phyloP scores from a whole-genome alignment of 768 basidiomycete species.

The Mycena indigotica region DNA sequence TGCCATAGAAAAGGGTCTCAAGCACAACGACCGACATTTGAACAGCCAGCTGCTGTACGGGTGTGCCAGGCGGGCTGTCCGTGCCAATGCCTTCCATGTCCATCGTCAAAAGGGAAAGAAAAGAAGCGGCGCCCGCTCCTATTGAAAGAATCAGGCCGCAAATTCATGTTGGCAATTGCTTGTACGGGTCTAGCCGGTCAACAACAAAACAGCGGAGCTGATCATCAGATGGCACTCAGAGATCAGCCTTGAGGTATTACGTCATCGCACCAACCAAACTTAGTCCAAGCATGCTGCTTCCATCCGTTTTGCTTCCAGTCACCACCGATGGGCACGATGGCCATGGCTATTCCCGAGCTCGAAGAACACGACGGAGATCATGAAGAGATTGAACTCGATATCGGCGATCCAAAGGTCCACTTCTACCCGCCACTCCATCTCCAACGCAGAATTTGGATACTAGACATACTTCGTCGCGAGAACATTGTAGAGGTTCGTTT shows the following conservation, averaged over 20 bases:
- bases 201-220: too few species aligned
- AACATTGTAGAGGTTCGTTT: constrained; percentile 49
- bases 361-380: constrained; percentile 19
- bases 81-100: not conserved
- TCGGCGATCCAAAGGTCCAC: constrained; percentile 51
- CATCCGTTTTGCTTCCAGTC: not conserved
- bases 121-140: too few species aligned
- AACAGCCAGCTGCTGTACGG: not conserved
- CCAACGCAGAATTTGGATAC: constrained; percentile 72
- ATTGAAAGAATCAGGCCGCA: too few species aligned
- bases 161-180: too few species aligned
- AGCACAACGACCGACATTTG: not conserved
- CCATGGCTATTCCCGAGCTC: constrained; percentile 14
- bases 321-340: not conserved
- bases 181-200: too few species aligned
- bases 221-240: too few species aligned
- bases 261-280: too few species aligned
- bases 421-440: constrained; percentile 71
- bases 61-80: not conserved
- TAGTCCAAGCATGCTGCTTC: not conserved
- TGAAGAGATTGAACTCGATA: constrained; percentile 18
- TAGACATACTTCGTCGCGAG: constrained; percentile 62
- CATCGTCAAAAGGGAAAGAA: not conserved
- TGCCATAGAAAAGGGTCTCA: not conserved
- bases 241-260: too few species aligned